Evolutionary conservation across 2,329 filamentous ascomycete genomes (phyloP).

Genomic region (Alternaria ventricosa): DNA sequence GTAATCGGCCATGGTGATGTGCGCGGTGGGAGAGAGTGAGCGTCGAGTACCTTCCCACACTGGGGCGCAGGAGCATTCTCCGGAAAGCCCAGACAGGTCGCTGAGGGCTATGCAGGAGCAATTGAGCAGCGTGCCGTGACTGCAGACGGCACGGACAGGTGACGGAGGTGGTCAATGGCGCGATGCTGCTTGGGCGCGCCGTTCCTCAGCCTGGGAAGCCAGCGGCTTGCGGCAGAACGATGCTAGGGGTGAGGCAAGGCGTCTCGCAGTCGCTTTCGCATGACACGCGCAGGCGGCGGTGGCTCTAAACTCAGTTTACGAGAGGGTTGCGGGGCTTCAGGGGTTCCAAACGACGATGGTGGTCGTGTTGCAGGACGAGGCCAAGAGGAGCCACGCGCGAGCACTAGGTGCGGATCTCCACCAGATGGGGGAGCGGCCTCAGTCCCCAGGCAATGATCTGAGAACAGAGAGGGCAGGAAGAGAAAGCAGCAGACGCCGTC

Average conservation of each 20-base stretch:
- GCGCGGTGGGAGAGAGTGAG: constrained; percentile 15
- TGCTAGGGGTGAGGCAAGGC: constrained; percentile 14
- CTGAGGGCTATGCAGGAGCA: constrained; percentile 16
- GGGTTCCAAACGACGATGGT: constrained; percentile 26
- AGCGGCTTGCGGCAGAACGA: constrained; percentile 3
- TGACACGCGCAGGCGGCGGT: constrained; percentile 27
- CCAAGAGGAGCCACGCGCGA: constrained; percentile 24
- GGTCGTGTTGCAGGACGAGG: constrained; percentile 20
- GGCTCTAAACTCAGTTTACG: constrained; percentile 23
- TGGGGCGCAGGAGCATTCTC: constrained; percentile 39
- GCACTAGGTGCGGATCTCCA: constrained; percentile 15
- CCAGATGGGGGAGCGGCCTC: neutral
- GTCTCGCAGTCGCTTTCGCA: constrained; percentile 28
- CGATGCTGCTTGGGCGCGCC: constrained; percentile 9
- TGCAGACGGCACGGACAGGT: constrained; percentile 15
- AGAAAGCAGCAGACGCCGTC: neutral
- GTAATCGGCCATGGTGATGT: constrained; percentile 33
- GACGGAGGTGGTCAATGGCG: constrained; percentile 14
- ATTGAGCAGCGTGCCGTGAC: constrained; percentile 14
- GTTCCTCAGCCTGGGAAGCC: neutral
- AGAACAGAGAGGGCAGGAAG: neutral
- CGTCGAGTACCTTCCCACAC: constrained; percentile 22
- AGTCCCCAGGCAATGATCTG: neutral
- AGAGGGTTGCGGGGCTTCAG: constrained; percentile 18
- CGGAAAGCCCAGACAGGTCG: constrained; percentile 19